Conservation (phyloP, 805 yeast species). For the Lipomyces chichibuensis region DNA sequence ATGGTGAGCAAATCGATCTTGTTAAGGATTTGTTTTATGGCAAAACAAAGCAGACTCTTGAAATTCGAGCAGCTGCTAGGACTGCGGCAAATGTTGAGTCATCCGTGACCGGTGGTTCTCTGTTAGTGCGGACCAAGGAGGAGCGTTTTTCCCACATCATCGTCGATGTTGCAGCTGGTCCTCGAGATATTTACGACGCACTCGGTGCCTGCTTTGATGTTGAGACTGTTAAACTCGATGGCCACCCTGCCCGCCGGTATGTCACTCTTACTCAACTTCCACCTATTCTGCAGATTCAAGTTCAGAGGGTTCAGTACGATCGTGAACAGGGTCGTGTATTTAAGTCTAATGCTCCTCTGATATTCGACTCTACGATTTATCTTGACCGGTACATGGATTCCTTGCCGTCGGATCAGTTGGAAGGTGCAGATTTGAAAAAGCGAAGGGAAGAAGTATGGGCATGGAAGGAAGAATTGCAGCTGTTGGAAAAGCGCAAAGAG, state of each 20-base stretch:
- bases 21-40: conserved; percentile 84
- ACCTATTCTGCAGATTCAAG: conserved; percentile 82
- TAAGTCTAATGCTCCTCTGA: conserved; percentile 79
- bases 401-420: background rate
- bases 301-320: conserved; percentile 92
- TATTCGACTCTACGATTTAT: conserved; percentile 74
- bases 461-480: conserved; percentile 62
- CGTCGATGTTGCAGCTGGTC: conserved; percentile 85
- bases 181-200: conserved; percentile 87
- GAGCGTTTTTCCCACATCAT: conserved; percentile 82
- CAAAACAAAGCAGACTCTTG: conserved; percentile 73
- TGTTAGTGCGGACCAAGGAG: conserved; percentile 45
- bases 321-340: conserved; percentile 70
- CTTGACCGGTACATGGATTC: conserved; percentile 85
- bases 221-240: conserved; percentile 65
- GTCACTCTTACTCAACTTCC: conserved; percentile 76
- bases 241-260: conserved; percentile 73
- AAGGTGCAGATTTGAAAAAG: conserved; percentile 52
- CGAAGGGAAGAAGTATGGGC: conserved; percentile 59
- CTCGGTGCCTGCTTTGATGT: conserved; percentile 79
- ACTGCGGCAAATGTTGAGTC: conserved; percentile 38
- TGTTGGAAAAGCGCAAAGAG: conserved; percentile 51
- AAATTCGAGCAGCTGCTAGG: conserved; percentile 35
- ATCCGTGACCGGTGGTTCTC: conserved; percentile 11
- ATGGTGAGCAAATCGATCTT: conserved; percentile 82